These are phyloP conservation scores for Fusarium nanum DNA, from an alignment of 2,329 filamentous ascomycete species.

Conservation along the genomic window DNA sequence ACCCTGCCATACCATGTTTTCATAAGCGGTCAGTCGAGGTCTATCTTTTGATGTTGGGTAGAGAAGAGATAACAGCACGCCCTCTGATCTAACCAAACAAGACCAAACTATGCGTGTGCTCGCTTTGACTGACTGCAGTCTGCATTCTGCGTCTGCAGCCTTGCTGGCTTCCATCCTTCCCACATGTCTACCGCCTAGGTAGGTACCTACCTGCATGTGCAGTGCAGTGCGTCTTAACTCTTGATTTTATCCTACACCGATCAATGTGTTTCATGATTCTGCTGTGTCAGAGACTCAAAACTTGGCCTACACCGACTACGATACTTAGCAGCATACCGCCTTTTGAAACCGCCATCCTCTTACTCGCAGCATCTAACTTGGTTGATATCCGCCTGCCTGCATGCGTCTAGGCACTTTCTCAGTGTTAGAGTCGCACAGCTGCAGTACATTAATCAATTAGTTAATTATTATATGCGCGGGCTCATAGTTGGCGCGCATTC, in stretches of 20 bases:
- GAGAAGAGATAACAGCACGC: constrained; percentile 29
- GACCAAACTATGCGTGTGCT: constrained; percentile 10
- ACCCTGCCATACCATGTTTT: constrained; percentile 22
- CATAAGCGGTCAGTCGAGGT: constrained; percentile 33
- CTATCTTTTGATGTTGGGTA: constrained; percentile 9
- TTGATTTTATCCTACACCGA: constrained; percentile 32
- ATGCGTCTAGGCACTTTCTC: constrained; percentile 17
- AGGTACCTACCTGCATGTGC: constrained; percentile 15
- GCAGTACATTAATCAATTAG: not conserved
- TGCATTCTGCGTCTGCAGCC: constrained; percentile 19
- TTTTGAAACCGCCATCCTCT: constrained; percentile 35
- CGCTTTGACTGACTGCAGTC: not conserved
- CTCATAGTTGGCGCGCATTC: constrained; percentile 29
- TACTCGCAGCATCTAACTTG: constrained; percentile 17
- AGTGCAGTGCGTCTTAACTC: constrained; percentile 1
- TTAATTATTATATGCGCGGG: constrained; percentile 16
- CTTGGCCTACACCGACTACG: constrained; percentile 34
- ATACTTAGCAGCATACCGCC: constrained; percentile 34
- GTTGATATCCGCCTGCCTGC: constrained; percentile 1
- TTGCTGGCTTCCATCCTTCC: constrained; percentile 21
- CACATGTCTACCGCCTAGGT: constrained; percentile 18
- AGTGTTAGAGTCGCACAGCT: constrained; percentile 11
- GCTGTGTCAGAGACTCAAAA: constrained; percentile 6
- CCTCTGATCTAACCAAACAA: constrained; percentile 11
- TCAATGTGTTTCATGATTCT: constrained; percentile 33